Base-by-base conservation (phyloP, 352 stramenopile genomes). In the Phytophthora lateralis region DNA sequence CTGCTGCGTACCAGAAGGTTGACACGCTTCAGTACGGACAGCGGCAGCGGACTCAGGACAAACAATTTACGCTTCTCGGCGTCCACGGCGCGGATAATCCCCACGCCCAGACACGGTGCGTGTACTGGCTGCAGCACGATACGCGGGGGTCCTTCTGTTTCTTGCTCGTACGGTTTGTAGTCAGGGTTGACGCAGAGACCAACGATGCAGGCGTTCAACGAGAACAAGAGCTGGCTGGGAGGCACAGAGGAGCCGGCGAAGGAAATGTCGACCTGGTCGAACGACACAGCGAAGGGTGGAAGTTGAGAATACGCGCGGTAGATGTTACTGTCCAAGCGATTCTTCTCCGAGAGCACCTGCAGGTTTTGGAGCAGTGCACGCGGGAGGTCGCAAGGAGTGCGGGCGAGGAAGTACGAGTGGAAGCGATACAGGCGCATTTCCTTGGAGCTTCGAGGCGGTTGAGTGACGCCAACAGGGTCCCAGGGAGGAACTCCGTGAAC, bases 361-460 rank as follows among this genome's bases (percentile, higher is more conserved):
- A 93, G 66, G 44, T 89, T 90, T 61, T 90, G 82, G 20, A 93
- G 61, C 44, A 73, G 64, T 6, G 55, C 3, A 0, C 80, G 78
- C 11, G 71, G 32, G 4, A 89, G 55, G 14, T 54, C n/a, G 58
- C 72, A 83, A 1, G 17, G 37, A 14, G 60, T 63, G 42, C 66
- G 63, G 17, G 69, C 66, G 9, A 96, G 56, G 58, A 96, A 96
- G 67, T 96, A 96, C 37, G 82, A 81, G 61, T 93, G 82, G 30
- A 88, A 75, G 2, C 88, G 85, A 38, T 93, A 96, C 4, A 85
- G 48, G 5, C 88, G 85, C 69, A 94, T 78, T 20, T 96, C 88
- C 59, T 93, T 95, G 43, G 84, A 92, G 61, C 82, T 89, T 29
- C 85, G 75, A 29, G 85, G 66, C 11, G 82, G 73, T 55, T 93